A percentile compares a stretch with the other conserved stretches of the same genome.
Conservation (phyloP, 2,329 filamentous ascomycete genomes). For the Westerdykella aurantiaca region DNA sequence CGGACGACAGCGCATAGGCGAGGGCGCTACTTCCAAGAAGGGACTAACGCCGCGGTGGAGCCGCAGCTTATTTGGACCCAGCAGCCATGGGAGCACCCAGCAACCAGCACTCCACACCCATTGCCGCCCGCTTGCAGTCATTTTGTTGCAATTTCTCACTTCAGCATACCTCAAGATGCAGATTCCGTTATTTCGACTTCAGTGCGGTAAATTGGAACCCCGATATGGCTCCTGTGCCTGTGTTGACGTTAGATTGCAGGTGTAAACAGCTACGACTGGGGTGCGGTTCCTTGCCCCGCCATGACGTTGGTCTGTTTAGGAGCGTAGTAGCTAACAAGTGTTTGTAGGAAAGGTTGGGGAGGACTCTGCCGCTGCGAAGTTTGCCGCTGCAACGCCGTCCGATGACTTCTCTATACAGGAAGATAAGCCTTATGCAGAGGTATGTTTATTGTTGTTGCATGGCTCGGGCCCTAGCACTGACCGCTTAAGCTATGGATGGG, state of each 20-base stretch:
- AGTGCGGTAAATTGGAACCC: slow-evolving; percentile 53
- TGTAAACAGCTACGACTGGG: slow-evolving; percentile 99
- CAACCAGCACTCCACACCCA: background rate
- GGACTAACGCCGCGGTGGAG: background rate
- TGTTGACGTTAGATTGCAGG: slow-evolving; percentile 49
- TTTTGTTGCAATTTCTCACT: slow-evolving; percentile 7
- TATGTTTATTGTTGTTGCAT: slow-evolving; percentile 30
- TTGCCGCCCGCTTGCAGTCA: background rate
- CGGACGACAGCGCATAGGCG: background rate
- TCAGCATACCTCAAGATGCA: slow-evolving; percentile 24
- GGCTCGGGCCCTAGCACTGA: slow-evolving; percentile 13
- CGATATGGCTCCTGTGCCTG: slow-evolving; percentile 6
- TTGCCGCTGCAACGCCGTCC: slow-evolving; percentile 76
- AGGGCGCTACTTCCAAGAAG: background rate
- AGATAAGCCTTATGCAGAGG: slow-evolving; percentile 92
- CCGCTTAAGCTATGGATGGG: slow-evolving; percentile 87
- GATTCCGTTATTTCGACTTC: slow-evolving; percentile 76
- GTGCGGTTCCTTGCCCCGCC: slow-evolving; percentile 40
- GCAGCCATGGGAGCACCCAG: too few species aligned
- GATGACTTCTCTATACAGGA: slow-evolving; percentile 70
- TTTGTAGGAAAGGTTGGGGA: slow-evolving; percentile 72
- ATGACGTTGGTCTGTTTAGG: slow-evolving; percentile 9
- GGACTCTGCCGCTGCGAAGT: slow-evolving; percentile 82
- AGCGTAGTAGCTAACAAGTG: slow-evolving; percentile 22
- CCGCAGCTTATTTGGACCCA: slow-evolving; percentile 5